Conservation (phyloP, 2,329 filamentous ascomycete species). For the Alternaria sp. region DNA sequence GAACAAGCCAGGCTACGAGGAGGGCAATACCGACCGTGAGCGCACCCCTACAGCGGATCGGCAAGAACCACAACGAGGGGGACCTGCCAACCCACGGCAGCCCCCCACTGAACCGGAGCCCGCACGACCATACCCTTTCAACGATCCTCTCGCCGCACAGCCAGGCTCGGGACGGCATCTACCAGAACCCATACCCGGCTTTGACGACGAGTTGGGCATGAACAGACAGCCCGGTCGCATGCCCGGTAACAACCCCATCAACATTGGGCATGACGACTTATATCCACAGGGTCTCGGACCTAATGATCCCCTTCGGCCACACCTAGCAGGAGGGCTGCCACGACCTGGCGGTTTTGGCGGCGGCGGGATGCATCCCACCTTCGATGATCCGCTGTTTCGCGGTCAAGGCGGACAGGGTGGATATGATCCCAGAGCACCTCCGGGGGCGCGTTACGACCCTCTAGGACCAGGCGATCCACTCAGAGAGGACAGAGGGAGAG, state of each 20-base stretch:
- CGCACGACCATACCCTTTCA: conserved; percentile 71
- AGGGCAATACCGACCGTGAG: conserved; percentile 44
- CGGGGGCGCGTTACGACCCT: conserved; percentile 91
- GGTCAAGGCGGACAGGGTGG: conserved; percentile 59
- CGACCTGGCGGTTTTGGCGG: conserved; percentile 67
- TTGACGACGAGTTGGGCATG: conserved; percentile 92
- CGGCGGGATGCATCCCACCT: conserved; percentile 94
- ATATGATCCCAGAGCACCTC: conserved; percentile 77
- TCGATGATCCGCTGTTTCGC: conserved; percentile 86
- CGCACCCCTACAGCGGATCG: conserved; percentile 50
- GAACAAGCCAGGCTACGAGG: conserved; percentile 79
- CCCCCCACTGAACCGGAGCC: conserved; percentile 62
- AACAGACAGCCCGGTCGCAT: conserved; percentile 67
- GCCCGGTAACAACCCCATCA: conserved; percentile 63
- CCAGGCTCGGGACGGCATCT: conserved; percentile 65
- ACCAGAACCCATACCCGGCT: conserved; percentile 85
- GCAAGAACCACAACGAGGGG: conserved; percentile 41
- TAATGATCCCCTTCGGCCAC: conserved; percentile 76
- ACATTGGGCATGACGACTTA: conserved; percentile 84
- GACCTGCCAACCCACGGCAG: conserved; percentile 53
- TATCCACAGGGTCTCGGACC: conserved; percentile 87
- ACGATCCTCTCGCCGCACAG: conserved; percentile 69
- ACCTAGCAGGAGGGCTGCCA: conserved; percentile 66
- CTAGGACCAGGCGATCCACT: conserved; percentile 63
- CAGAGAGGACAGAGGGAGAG: conserved; percentile 40